Evolutionary conservation across 225 moss, liverwort and hornwort genomes (phyloP).

Genomic region (Pleurozium schreberi): DNA sequence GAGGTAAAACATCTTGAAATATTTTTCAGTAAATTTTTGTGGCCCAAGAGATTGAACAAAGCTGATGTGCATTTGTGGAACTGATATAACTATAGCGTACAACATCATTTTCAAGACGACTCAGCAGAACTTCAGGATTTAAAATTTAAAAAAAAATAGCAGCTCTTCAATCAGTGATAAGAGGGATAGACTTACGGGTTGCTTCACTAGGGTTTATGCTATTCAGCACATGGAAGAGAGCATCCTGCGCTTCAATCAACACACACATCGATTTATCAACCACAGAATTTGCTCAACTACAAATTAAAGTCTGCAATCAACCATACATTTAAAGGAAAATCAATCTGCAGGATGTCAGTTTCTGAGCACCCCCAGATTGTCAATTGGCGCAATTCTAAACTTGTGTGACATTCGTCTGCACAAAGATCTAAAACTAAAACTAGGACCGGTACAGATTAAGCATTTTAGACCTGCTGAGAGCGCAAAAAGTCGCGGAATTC

Average conservation of each 20-base stretch:
- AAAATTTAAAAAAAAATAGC: not conserved
- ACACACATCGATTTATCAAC: not conserved
- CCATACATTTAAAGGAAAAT: not conserved
- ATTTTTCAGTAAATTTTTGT: too few species aligned
- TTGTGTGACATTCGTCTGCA: not conserved
- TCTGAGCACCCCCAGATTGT: not conserved
- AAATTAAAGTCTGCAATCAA: not conserved
- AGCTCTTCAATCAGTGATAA: not conserved
- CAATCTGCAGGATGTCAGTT: not conserved
- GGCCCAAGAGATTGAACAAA: not conserved
- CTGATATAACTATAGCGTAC: not conserved
- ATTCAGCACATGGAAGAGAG: slow-evolving; percentile 32
- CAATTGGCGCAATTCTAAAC: too few species aligned
- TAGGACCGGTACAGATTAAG: not conserved
- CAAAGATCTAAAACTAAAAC: not conserved
- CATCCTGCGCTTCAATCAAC: slow-evolving; percentile 23
- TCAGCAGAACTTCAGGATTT: not conserved
- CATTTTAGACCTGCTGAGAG: not conserved
- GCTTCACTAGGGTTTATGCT: slow-evolving; percentile 26
- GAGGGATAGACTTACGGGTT: slow-evolving; percentile 7
- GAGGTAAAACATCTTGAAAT: too few species aligned
- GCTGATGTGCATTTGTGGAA: not conserved
- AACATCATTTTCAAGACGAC: not conserved
- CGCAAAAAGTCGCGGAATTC: not conserved
- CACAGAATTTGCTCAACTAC: not conserved